phyloP scores from a whole-genome alignment of 495 filamentous ascomycete genomes.

The Aeminium ludgeri region DNA sequence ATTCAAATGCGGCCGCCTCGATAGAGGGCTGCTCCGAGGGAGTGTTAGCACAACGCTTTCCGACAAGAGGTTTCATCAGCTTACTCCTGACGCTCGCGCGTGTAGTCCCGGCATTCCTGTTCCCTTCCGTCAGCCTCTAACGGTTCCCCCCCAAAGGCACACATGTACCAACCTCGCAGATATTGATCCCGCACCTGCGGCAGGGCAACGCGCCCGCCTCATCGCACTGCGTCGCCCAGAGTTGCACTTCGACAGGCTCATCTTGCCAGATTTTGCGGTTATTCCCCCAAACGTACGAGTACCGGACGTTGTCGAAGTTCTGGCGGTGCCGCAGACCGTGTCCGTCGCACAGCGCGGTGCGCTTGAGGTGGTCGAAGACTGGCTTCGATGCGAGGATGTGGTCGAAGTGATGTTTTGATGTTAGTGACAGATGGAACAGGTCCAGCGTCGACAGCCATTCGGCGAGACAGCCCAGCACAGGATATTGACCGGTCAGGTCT shows the following conservation, averaged over 20 bases:
- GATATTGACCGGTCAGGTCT: background rate
- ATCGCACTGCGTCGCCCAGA: constrained; percentile 5
- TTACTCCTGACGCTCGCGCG: background rate
- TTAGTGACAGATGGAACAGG: background rate
- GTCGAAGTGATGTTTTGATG: background rate
- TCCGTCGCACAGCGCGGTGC: constrained; percentile 4
- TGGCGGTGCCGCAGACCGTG: background rate
- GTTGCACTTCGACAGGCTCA: constrained; percentile 3
- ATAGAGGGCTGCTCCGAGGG: background rate
- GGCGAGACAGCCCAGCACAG: background rate
- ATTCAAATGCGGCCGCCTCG: constrained; percentile 1
- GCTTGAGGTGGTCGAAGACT: background rate
- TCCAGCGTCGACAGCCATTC: constrained; percentile 1
- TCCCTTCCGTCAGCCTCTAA: background rate
- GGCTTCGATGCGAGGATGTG: background rate
- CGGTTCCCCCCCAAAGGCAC: too few species aligned
- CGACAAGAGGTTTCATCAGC: too few species aligned
- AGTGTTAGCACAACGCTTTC: background rate
- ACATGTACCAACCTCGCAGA: constrained; percentile 3
- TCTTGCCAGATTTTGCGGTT: background rate
- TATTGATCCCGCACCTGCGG: constrained; percentile 4
- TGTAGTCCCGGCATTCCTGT: constrained; percentile 7
- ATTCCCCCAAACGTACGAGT: background rate
- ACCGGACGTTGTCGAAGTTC: background rate
- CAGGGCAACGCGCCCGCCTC: constrained; percentile 6